Evolutionary conservation across 768 basidiomycete species (phyloP).

Genomic region (Agaricus sinodeliciosus): DNA sequence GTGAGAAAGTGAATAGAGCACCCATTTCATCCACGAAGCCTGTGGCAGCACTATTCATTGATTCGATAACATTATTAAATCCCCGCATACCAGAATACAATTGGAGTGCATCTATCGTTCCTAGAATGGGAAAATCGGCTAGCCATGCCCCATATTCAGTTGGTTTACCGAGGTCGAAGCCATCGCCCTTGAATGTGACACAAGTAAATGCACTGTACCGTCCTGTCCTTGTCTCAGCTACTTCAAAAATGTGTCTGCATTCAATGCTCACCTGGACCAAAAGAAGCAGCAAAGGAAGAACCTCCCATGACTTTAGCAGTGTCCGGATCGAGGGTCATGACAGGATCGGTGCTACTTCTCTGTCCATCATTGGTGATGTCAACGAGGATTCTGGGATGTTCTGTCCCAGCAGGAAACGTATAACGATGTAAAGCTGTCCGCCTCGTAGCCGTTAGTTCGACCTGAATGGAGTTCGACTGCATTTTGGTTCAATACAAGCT

Average conservation of each 20-base stretch:
- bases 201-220: conserved; percentile 54
- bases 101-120: conserved; percentile 38
- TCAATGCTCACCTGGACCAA: conserved; percentile 38
- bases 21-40: conserved; percentile 47
- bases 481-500: neutral
- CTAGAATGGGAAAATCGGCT: conserved; percentile 39
- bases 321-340: conserved; percentile 39
- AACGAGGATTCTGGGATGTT: conserved; percentile 45
- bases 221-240: conserved; percentile 20
- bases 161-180: conserved; percentile 37
- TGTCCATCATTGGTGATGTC: conserved; percentile 62
- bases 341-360: conserved; percentile 40
- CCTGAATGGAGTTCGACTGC: conserved; percentile 49
- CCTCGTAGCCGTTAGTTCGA: conserved; percentile 54
- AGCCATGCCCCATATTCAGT: conserved; percentile 52
- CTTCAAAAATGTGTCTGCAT: neutral
- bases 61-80: neutral
- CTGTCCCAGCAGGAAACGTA: conserved; percentile 43
- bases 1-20: conserved; percentile 44
- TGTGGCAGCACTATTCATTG: conserved; percentile 11
- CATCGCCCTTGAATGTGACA: conserved; percentile 53
- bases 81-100: conserved; percentile 38
- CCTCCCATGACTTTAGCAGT: conserved; percentile 46
- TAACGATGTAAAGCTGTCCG: conserved; percentile 55
- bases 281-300: conserved; percentile 44